Base-by-base conservation (phyloP, 257 asterid genomes). In the Coffea canephora region DNA sequence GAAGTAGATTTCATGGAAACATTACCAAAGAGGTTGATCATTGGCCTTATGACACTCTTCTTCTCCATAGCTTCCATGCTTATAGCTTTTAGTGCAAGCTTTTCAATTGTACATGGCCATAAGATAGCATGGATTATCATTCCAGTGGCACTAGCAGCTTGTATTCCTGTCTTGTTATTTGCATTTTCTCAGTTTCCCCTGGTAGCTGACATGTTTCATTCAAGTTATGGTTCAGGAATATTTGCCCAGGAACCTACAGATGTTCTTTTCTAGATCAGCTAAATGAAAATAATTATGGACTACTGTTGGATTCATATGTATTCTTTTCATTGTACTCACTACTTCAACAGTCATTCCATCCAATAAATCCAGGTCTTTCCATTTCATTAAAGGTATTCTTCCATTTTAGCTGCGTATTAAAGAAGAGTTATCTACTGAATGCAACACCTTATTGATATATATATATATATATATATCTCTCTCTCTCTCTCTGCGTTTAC, bases 1-100 rank as follows among this genome's bases (percentile, higher is more conserved):
- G 88, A 87, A 69, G 86, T 80, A 74, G 88, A 87, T 77, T 87
- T 84, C 82, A 69, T 78, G 25, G 67, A 66, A 23, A 69, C 84
- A 62, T 66, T 83, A 62, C 89, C 89, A 0, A 80, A 79, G 78
- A 82, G 79, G 80, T 65, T 84, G 52, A 79, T 84, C 19, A 46
- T 78, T n/a, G 88, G 90, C 65, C 86, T 87, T 36, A 78, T 70
- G 6, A 27, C 78, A 4, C 83, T 87, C 25, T 87, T 87, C 77
- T 69, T 84, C 10, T 82, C 87, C 8, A 86, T 86, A 10, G 83
- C 80, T 9, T 55, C 89, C 0, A 86, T 84, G 87, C 72, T 84
- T 25, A 74, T 82, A 52, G 86, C 89, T 45, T 84, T 86, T 65
- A 46, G 84, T 77, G 83, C 86, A 39, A 79, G 86, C 39, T 80